Evolutionary conservation across 2,329 filamentous ascomycete species (phyloP).

Genomic region (Pseudogymnoascus sp.): DNA sequence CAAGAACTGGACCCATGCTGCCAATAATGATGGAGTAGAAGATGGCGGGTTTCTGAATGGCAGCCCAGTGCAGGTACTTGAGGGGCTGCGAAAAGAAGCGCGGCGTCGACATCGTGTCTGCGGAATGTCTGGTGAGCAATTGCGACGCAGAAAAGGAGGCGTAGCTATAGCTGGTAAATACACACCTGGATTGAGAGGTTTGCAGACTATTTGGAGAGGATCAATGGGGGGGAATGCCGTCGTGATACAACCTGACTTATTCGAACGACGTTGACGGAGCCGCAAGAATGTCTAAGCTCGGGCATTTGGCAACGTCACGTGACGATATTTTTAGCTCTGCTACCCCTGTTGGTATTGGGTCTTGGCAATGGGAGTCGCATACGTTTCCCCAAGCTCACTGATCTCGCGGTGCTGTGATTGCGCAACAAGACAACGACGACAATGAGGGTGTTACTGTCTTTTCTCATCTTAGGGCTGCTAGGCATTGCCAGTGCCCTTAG

Average conservation of each 20-base stretch:
- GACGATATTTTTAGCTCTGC: neutral
- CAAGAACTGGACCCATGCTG: constrained; percentile 57
- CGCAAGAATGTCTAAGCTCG: constrained; percentile 3
- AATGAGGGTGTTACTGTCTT: constrained; percentile 71
- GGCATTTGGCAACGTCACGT: neutral
- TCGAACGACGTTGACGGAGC: constrained; percentile 6
- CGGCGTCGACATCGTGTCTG: constrained; percentile 55
- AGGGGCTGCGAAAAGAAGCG: constrained; percentile 78
- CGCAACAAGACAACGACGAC: constrained; percentile 24
- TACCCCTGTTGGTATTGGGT: constrained; percentile 15
- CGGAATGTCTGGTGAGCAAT: neutral
- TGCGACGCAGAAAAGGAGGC: neutral
- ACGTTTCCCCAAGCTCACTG: constrained; percentile 29
- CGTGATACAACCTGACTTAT: constrained; percentile 6
- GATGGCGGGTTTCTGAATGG: constrained; percentile 79
- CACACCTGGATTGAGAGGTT: constrained; percentile 1
- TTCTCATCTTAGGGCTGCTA: constrained; percentile 57
- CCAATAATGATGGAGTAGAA: constrained; percentile 81
- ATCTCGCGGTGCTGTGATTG: constrained; percentile 14
- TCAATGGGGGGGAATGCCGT: neutral
- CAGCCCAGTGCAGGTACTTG: constrained; percentile 79
- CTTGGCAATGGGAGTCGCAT: constrained; percentile 26
- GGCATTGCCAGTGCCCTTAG: constrained; percentile 67
- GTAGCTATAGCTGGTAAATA: neutral
- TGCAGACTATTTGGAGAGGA: constrained; percentile 2